These are phyloP conservation scores for Hypoxylon rubiginosum DNA, from an alignment of 2,329 filamentous ascomycete genomes.

Conservation along the genomic window DNA sequence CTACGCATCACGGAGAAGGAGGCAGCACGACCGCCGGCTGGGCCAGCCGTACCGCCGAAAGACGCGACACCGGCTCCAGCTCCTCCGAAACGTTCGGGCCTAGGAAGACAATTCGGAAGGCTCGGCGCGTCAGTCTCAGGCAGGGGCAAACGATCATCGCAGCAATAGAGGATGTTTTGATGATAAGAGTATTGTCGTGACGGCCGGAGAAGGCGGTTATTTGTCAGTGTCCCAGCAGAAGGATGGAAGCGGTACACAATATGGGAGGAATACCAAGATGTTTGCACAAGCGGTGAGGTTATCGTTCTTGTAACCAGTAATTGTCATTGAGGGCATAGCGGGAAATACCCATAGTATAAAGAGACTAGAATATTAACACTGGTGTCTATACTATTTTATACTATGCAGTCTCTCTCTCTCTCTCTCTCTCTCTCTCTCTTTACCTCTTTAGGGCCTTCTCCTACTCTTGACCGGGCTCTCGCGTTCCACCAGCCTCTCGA, in stretches of 20 bases:
- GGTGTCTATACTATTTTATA: conserved; percentile 10
- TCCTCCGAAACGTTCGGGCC: conserved; percentile 70
- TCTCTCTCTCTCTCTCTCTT: too few relatives aligned
- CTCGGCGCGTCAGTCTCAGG: conserved; percentile 79
- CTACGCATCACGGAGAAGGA: conserved; percentile 60
- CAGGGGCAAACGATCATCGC: conserved; percentile 66
- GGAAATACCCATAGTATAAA: conserved; percentile 39
- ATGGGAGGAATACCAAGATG: conserved; percentile 1
- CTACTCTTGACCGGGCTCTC: conserved; percentile 65
- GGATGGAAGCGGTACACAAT: conserved; percentile 3
- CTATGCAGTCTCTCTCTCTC: background rate
- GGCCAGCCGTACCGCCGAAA: conserved; percentile 63
- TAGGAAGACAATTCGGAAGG: conserved; percentile 77
- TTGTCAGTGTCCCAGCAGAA: conserved; percentile 3
- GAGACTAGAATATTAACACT: conserved; percentile 38
- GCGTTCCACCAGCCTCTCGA: conserved; percentile 78
- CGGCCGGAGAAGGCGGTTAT: conserved; percentile 1
- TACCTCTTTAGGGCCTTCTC: conserved; percentile 49
- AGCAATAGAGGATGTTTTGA: conserved; percentile 47
- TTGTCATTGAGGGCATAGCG: conserved; percentile 24
- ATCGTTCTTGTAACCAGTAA: conserved; percentile 32
- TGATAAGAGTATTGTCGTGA: conserved; percentile 5
- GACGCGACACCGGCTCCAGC: conserved; percentile 60
- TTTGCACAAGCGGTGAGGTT: conserved; percentile 19
- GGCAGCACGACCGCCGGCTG: conserved; percentile 52